Conservation (phyloP, 371 early-diverging fungal species). For the Mucor sp. region DNA sequence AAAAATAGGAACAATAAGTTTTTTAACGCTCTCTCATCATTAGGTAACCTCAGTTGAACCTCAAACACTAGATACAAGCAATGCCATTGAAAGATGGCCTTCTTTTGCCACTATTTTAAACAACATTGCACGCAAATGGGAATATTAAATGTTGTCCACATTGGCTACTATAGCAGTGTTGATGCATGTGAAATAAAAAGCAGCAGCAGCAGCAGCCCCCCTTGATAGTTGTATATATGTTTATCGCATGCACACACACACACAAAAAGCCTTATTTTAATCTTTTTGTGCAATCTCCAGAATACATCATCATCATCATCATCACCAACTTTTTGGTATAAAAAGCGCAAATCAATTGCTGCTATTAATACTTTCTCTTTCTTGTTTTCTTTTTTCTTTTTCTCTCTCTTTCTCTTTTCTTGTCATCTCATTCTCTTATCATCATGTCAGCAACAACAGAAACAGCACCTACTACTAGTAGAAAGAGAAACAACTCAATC, state of each 20-base stretch:
- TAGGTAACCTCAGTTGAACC: slow-evolving; percentile 29
- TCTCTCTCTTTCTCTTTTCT: background rate
- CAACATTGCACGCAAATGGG: slow-evolving; percentile 16
- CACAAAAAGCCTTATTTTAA: background rate
- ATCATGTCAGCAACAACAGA: background rate
- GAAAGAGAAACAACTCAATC: slow-evolving; percentile 28
- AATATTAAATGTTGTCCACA: background rate
- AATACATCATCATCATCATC: background rate
- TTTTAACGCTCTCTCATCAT: background rate
- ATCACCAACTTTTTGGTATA: background rate
- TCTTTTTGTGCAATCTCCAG: background rate
- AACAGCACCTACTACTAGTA: background rate
- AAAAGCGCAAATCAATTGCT: background rate
- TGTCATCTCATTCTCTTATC: background rate
- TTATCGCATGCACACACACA: background rate
- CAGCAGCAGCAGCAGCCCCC: background rate
- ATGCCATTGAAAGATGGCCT: slow-evolving; percentile 14
- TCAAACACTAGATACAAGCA: background rate
- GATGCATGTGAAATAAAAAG: slow-evolving; percentile 4
- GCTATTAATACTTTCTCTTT: background rate
- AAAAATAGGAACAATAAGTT: slow-evolving; percentile 2
- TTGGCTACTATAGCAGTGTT: too few species aligned
- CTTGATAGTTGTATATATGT: background rate
- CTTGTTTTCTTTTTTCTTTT: slow-evolving; percentile 1
- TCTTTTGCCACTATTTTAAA: slow-evolving; percentile 8